These are phyloP conservation scores for Edaphochlamys debaryana DNA, from an alignment of 139 green algal genomes.

Conservation along the genomic window DNA sequence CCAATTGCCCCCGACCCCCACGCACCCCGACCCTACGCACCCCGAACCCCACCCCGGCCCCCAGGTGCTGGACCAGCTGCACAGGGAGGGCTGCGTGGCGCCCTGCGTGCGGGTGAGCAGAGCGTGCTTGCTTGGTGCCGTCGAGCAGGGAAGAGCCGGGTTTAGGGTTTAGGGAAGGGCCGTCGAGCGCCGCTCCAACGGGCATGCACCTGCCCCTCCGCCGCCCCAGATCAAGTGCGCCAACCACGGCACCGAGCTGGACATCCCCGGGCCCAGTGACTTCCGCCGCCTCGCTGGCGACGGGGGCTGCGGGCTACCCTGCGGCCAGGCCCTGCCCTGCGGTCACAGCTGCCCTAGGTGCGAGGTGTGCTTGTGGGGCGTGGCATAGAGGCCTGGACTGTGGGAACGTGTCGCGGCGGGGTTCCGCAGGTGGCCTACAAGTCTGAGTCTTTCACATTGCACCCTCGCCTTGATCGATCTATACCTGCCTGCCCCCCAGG, in stretches of 20 bases:
- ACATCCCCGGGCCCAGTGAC: conserved; percentile 43
- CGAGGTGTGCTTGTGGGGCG: too few relatives aligned
- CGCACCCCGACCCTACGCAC: too few relatives aligned
- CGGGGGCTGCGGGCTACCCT: conserved; percentile 71
- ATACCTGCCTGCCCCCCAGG: too few relatives aligned
- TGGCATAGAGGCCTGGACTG: too few relatives aligned
- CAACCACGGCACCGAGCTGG: conserved; percentile 56
- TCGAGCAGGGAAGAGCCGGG: too few relatives aligned
- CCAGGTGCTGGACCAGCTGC: conserved; percentile 60
- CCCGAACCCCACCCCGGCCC: too few relatives aligned
- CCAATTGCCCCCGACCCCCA: too few relatives aligned
- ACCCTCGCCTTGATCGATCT: too few relatives aligned
- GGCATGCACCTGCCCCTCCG: not conserved
- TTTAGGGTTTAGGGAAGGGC: not conserved
- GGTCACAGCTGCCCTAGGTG: conserved; percentile 70
- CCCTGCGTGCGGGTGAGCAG: conserved; percentile 45
- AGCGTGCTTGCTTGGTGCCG: not conserved
- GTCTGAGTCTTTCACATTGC: too few relatives aligned
- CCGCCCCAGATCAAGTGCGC: conserved; percentile 56
- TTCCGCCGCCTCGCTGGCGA: conserved; percentile 63
- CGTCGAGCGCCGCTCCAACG: not conserved
- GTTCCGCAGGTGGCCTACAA: too few relatives aligned
- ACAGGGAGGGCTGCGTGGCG: conserved; percentile 44
- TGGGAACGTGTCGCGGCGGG: too few relatives aligned
- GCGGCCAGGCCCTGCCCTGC: conserved; percentile 61